Conservation (phyloP, 2,329 filamentous ascomycete genomes). For the Microthyrium microscopicum region DNA sequence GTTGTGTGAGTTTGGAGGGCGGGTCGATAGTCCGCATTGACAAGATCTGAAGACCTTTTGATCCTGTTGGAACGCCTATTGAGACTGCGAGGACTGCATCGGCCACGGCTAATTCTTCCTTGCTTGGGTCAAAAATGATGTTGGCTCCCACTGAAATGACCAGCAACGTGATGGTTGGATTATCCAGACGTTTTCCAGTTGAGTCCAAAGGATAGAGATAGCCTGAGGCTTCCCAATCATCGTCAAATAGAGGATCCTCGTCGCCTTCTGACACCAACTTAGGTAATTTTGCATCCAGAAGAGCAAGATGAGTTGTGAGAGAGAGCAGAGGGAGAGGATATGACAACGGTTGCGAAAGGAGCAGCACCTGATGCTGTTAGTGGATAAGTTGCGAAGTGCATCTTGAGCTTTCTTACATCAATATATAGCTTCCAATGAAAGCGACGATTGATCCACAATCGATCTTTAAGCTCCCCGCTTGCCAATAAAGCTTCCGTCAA, state of each 20-base stretch:
- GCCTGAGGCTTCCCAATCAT: slow-evolving; percentile 81
- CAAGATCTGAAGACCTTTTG: slow-evolving; percentile 18
- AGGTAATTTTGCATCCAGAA: slow-evolving; percentile 73
- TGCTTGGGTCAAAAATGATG: slow-evolving; percentile 82
- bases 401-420: slow-evolving; percentile 45
- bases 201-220: slow-evolving; percentile 51
- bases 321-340: slow-evolving; percentile 89
- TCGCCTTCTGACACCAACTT: slow-evolving; percentile 74
- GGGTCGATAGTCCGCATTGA: slow-evolving; percentile 33
- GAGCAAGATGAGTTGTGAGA: slow-evolving; percentile 81
- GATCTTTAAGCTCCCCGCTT: slow-evolving; percentile 47
- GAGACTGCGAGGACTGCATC: slow-evolving; percentile 80
- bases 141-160: slow-evolving; percentile 76
- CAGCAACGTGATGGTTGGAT: slow-evolving; percentile 77
- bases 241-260: slow-evolving; percentile 93
- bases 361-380: slow-evolving; percentile 47
- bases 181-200: slow-evolving; percentile 18
- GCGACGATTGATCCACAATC: slow-evolving; percentile 70
- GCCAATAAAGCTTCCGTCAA: slow-evolving; percentile 70
- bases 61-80: slow-evolving; percentile 27
- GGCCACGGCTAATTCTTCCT: slow-evolving; percentile 84
- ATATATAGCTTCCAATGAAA: slow-evolving; percentile 97
- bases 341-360: slow-evolving; percentile 82
- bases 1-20: slow-evolving; percentile 30
- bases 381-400: not conserved